Base-by-base conservation (phyloP, 371 early-diverging fungal genomes). In the Mortierella sp. region DNA sequence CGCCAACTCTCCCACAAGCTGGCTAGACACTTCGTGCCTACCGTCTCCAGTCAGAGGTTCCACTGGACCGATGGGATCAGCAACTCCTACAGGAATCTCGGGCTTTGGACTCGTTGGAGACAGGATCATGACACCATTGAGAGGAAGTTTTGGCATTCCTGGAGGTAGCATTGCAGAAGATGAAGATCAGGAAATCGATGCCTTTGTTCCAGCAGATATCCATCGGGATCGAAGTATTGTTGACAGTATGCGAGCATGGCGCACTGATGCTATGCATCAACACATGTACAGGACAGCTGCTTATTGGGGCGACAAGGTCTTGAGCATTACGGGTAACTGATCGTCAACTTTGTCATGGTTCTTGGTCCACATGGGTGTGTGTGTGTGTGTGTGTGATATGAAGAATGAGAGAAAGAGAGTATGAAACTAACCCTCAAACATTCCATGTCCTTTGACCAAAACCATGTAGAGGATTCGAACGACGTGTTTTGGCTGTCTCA, bases 401-500 rank as follows among this genome's bases (percentile, higher is more conserved):
- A n/a, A n/a, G n/a, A n/a, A n/a, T n/a, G n/a, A n/a, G n/a, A n/a
- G 39, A 39, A 39, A 39, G 39, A 39, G 9, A 39, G n/a, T n/a
- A n/a, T n/a, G n/a, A n/a, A n/a, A n/a, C n/a, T n/a, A 14, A 24
- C 24, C 44, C 24, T 9, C 29, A n/a, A n/a, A n/a, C n/a, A n/a
- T 34, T 34, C 4, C 10, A 34, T 10, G 9, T 9, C 14, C 44
- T 43, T n/a, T 43, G 44, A 5, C 16, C 14, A 16, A 43, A 17
- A 43, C 14, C 5, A 9, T 3, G 44, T 66, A 88, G 90, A 83
- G 34, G 86, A 85, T 45, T 54, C 83, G 2, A 78, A 83, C 48
- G 90, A 92, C 57, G 79, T 83, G 9, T 88, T 85, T 60, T 81
- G 82, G 79, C 71, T 90, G 16, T 88, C 90, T 6, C 81, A 85